phyloP scores from a whole-genome alignment of 371 early-diverging fungal species.

The Catenaria anguillulae region DNA sequence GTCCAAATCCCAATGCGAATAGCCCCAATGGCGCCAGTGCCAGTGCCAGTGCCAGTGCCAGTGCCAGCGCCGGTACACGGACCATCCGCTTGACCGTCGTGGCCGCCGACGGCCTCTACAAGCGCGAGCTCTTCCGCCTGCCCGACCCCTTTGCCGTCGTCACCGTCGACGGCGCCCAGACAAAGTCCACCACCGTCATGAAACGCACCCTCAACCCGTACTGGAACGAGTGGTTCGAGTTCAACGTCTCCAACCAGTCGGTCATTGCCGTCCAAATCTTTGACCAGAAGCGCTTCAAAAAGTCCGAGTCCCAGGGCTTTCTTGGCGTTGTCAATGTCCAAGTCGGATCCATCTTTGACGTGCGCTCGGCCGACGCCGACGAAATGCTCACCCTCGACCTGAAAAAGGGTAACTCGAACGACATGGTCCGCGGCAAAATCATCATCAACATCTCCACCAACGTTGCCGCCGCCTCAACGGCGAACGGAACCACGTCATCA shows the following conservation, averaged over 20 bases:
- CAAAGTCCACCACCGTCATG: conserved; percentile 57
- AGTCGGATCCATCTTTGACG: conserved; percentile 62
- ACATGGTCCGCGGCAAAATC: conserved; percentile 71
- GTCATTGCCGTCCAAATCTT: conserved; percentile 86
- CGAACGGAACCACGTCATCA: conserved; percentile 11
- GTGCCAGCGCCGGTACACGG: too few species aligned
- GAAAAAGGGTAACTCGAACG: conserved; percentile 61
- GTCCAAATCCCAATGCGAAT: too few species aligned
- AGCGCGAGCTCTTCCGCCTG: conserved; percentile 72
- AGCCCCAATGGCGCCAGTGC: too few species aligned
- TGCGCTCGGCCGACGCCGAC: conserved; percentile 17
- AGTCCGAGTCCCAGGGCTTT: conserved; percentile 70
- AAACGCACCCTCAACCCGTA: conserved; percentile 63
- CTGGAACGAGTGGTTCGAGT: conserved; percentile 55
- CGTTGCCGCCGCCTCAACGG: conserved; percentile 10
- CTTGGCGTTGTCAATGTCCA: conserved; percentile 81
- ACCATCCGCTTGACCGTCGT: conserved; percentile 38
- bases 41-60: too few species aligned
- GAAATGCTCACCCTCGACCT: conserved; percentile 76
- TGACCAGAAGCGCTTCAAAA: conserved; percentile 86
- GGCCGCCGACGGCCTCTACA: conserved; percentile 79
- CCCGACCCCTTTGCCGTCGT: conserved; percentile 83
- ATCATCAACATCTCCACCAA: conserved; percentile 50
- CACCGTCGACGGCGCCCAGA: conserved; percentile 74
- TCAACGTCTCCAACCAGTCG: conserved; percentile 39